A percentile compares a stretch with the other conserved stretches of the same genome.
phyloP scores from a whole-genome alignment of 495 filamentous ascomycete genomes.

The Achaetomiella virescens region DNA sequence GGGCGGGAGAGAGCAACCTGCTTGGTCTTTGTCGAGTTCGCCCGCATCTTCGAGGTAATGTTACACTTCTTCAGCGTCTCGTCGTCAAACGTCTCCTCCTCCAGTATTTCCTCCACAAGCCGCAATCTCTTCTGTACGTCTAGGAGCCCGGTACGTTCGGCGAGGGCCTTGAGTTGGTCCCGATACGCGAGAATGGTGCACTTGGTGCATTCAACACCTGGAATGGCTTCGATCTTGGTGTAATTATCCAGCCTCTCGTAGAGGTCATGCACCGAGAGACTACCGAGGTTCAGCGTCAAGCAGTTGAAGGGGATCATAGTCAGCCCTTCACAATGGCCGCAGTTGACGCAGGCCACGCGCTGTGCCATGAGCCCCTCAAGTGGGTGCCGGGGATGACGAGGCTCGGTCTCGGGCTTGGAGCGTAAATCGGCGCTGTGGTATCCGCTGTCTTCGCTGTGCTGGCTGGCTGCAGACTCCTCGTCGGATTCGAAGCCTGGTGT shows the following conservation, averaged over 20 bases:
- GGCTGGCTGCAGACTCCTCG: constrained; percentile 34
- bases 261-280: constrained; percentile 52
- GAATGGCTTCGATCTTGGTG: constrained; percentile 75
- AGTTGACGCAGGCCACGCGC: constrained; percentile 78
- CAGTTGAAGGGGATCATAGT: constrained; percentile 90
- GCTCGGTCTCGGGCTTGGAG: constrained; percentile 21
- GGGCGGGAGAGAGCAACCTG: constrained; percentile 79
- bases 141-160: constrained; percentile 22
- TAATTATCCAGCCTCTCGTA: constrained; percentile 77
- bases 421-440: constrained; percentile 34
- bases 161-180: constrained; percentile 31
- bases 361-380: constrained; percentile 86
- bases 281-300: constrained; percentile 74
- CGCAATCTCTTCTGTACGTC: constrained; percentile 46
- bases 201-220: constrained; percentile 83
- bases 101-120: constrained; percentile 60
- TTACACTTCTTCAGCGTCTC: constrained; percentile 68
- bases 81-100: constrained; percentile 75
- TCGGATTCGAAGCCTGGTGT: constrained; percentile 28
- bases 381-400: constrained; percentile 46
- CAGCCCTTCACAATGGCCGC: constrained; percentile 80
- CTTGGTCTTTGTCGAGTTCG: constrained; percentile 74
- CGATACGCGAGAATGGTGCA: constrained; percentile 65
- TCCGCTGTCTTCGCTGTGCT: constrained; percentile 45
- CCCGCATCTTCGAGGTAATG: constrained; percentile 59